Evolutionary conservation across 2,329 filamentous ascomycete genomes (phyloP), one percentile per base, ranked within the genome.

Genomic region (Aspergillus sp.): DNA sequence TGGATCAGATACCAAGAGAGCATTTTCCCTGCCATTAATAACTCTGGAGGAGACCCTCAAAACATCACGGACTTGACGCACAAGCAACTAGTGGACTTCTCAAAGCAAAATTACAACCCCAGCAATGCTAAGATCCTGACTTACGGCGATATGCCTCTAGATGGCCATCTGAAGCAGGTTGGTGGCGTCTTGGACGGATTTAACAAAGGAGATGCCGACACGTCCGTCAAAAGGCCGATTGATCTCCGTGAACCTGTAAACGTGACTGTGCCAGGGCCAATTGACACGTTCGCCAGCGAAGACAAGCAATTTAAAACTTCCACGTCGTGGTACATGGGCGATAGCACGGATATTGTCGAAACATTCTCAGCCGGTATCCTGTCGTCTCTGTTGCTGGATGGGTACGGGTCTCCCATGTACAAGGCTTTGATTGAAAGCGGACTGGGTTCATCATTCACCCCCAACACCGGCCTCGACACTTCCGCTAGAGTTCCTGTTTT

Each of bases 101-200:
- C 98, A 64, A 88, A 88, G 44, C 86, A 92, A 64, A 92, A 99
- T 76, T 99, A 99, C 73, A 93, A 99, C 74, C 95, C 95, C 0
- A 98, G 92, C 77, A 99, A 99, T 75, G 90, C 93, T 46, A 98
- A 97, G 77, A 82, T 99, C 44, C 87, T 98, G 69, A 97, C 95
- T 0, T 99, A 99, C 66, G 95, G 95, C 52, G 89, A 97, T 70
- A 92, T 98, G 85, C 90, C 92, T 1, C 78, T 99, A 59, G 81
- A 81, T 3, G 88, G 91, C 54, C 95, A 99, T 71, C 75, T 98
- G 52, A 81, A 85, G 70, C 90, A 95, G 68, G 83, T 98, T 27
- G 85, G 93, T 68, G 82, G 86, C 9, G 88, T 90, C 51, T 80
- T 99, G 58, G 83, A 84, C 63, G 79, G 81, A 0, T 98, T 98